Conservation (phyloP, 805 yeast genomes). For the Candida sanyiensis region DNA sequence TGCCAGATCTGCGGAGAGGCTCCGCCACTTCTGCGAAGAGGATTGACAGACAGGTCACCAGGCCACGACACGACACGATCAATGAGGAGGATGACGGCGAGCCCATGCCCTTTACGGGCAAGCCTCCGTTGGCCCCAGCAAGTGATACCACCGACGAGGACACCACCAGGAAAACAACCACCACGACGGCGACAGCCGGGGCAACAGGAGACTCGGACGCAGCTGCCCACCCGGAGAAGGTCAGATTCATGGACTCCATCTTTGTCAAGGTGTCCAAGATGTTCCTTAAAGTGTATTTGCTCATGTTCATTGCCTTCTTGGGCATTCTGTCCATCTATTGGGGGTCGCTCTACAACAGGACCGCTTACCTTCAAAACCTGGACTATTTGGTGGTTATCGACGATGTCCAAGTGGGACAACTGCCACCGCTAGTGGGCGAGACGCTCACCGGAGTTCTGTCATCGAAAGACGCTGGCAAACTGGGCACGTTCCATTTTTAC, state of each 20-base stretch:
- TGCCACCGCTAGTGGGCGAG: constrained; percentile 13
- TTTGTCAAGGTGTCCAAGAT: constrained; percentile 3
- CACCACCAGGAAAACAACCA: neutral
- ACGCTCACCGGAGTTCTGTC: constrained; percentile 4
- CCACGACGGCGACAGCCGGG: neutral
- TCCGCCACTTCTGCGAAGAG: too few species aligned
- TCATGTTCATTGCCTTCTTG: constrained; percentile 6
- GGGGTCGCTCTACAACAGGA: constrained; percentile 25
- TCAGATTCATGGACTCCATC: neutral
- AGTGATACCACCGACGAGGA: too few species aligned
- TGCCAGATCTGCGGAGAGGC: constrained; percentile 1
- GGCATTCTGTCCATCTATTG: constrained; percentile 18
- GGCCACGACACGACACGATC: neutral
- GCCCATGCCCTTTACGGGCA: neutral
- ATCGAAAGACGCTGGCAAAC: constrained; percentile 4
- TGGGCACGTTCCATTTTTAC: constrained; percentile 18
- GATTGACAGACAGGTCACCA: neutral
- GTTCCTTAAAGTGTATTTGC: constrained; percentile 7
- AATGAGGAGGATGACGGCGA: neutral
- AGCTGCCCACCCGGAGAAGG: neutral
- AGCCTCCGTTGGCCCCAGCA: neutral
- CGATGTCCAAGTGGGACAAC: constrained; percentile 12
- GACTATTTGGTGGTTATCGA: constrained; percentile 21
- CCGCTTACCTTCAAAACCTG: constrained; percentile 12
- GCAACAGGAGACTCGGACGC: neutral